These are phyloP conservation scores for Mycena epipterygia DNA, from an alignment of 768 basidiomycete species.

Conservation along the genomic window DNA sequence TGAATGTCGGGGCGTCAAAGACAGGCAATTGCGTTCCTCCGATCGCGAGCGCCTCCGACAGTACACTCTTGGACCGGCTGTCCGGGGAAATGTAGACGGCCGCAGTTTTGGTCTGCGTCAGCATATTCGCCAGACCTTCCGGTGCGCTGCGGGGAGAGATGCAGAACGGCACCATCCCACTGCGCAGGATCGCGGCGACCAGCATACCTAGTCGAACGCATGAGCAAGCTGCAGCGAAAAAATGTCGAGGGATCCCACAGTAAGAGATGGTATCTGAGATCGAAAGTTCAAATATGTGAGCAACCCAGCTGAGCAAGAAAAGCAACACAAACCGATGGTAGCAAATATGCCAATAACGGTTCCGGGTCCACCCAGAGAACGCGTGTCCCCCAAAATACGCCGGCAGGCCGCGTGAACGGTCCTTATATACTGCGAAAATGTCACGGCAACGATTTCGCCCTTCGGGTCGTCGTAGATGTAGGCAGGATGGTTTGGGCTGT, in stretches of 20 bases:
- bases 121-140: slow-evolving; percentile 45
- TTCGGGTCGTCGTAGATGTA: slow-evolving; percentile 21
- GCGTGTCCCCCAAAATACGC: neutral
- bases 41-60: neutral
- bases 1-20: slow-evolving; percentile 7
- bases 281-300: neutral
- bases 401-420: neutral
- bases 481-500: slow-evolving; percentile 20
- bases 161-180: slow-evolving; percentile 45
- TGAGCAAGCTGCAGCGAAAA: neutral
- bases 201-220: slow-evolving; percentile 1
- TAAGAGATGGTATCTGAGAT: slow-evolving; percentile 19
- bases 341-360: slow-evolving; percentile 23
- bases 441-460: slow-evolving; percentile 1
- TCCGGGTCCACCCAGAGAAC: neutral
- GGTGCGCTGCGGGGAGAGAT: slow-evolving; percentile 53
- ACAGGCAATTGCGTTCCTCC: slow-evolving; percentile 2
- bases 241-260: neutral
- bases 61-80: neutral
- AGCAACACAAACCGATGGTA: neutral
- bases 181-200: slow-evolving; percentile 33
- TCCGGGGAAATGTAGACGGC: slow-evolving; percentile 19
- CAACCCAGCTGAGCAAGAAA: neutral
- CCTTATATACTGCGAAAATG: slow-evolving; percentile 15
- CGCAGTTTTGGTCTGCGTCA: slow-evolving; percentile 27